phyloP scores from a whole-genome alignment of 202 grass and related monocot genomes.

The Eragrostis tef region DNA sequence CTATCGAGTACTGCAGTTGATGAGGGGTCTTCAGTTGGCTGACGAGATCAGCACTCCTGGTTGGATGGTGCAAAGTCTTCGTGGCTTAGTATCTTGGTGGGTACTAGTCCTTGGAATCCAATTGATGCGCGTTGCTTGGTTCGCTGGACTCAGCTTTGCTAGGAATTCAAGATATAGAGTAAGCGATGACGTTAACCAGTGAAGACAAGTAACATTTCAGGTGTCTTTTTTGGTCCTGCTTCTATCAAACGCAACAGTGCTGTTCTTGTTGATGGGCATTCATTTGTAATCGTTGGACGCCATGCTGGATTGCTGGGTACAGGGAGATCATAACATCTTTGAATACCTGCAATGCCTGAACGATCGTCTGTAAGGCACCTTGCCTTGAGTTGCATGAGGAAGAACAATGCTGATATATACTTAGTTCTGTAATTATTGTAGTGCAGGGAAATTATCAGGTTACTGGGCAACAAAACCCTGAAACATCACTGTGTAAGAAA shows the following conservation, averaged over 20 bases:
- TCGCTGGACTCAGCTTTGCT: conserved; percentile 61
- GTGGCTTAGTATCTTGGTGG: conserved; percentile 87
- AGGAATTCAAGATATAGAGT: conserved; percentile 37
- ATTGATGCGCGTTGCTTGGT: conserved; percentile 91
- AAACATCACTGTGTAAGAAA: conserved; percentile 5
- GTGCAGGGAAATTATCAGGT: not conserved
- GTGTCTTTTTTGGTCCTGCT: not conserved
- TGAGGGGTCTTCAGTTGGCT: conserved; percentile 85
- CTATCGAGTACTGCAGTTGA: conserved; percentile 89
- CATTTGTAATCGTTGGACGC: too few species aligned
- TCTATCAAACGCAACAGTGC: not conserved
- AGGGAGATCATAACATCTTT: not conserved
- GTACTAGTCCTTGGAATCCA: conserved; percentile 92
- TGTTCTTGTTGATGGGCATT: not conserved
- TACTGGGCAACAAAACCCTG: not conserved
- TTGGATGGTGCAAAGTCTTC: conserved; percentile 84
- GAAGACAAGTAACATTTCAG: conserved; percentile 13
- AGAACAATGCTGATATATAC: not conserved
- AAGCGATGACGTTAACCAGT: conserved; percentile 28
- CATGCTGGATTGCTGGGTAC: not conserved
- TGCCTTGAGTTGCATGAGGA: not conserved
- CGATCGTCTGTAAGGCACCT: not conserved
- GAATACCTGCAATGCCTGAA: not conserved
- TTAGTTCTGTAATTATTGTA: conserved; percentile 13
- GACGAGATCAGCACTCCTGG: conserved; percentile 64